Evolutionary conservation across 2,329 filamentous ascomycete species (phyloP).

Genomic region (Spiromastix sp.): DNA sequence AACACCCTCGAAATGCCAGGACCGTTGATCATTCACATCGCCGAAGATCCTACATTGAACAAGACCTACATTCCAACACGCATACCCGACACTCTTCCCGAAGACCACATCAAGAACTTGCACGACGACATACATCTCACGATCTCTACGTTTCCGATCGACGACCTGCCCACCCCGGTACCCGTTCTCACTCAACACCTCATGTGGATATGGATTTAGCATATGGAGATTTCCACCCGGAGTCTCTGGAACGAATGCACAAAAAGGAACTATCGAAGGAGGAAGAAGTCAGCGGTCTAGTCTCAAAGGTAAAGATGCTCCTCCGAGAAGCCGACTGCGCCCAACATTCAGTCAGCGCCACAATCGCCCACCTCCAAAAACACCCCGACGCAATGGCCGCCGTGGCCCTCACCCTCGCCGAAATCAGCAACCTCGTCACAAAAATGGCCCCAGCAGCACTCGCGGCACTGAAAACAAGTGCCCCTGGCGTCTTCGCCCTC

Average conservation of each 20-base stretch:
- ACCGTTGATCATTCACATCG: conserved; percentile 9
- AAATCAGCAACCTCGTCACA: conserved; percentile 69
- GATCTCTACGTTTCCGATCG: conserved; percentile 15
- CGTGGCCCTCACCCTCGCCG: conserved; percentile 82
- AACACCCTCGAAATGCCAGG: conserved; percentile 17
- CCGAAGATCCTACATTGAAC: conserved; percentile 18
- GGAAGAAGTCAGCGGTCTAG: conserved; percentile 54
- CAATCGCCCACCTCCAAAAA: conserved; percentile 68
- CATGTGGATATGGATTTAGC: conserved; percentile 80
- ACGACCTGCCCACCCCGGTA: conserved; percentile 13
- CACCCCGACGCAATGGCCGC: conserved; percentile 88
- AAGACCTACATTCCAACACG: conserved; percentile 20
- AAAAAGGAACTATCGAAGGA: conserved; percentile 37
- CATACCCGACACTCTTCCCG: conserved; percentile 8
- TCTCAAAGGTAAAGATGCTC: conserved; percentile 63
- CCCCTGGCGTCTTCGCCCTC: conserved; percentile 76
- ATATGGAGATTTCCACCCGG: conserved; percentile 74
- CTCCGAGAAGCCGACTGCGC: conserved; percentile 82
- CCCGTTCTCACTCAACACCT: conserved; percentile 15
- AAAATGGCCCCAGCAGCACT: conserved; percentile 81
- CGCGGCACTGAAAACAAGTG: conserved; percentile 62
- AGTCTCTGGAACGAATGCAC: conserved; percentile 37
- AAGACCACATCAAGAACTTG: conserved; percentile 17
- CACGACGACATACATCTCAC: conserved; percentile 30
- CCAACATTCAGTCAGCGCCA: conserved; percentile 71